These are phyloP conservation scores for Citrus glauca DNA, from an alignment of 345 rosid species.

Conservation along the genomic window DNA sequence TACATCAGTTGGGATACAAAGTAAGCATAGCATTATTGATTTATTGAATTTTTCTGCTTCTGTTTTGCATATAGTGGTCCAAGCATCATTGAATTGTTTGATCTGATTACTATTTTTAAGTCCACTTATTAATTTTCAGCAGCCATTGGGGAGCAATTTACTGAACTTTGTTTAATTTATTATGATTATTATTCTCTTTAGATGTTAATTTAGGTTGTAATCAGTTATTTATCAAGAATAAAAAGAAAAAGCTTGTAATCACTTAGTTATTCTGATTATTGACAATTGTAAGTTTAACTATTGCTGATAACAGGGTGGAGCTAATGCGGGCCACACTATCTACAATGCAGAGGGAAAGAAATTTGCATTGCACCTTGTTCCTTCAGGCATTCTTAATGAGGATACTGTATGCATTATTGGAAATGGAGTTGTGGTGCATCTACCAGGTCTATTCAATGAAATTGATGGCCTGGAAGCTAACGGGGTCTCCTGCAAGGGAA, in stretches of 20 bases:
- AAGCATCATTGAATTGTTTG: neutral
- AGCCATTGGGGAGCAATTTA: neutral
- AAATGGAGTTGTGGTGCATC: slow-evolving; percentile 89
- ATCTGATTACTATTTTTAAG: neutral
- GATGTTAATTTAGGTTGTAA: neutral
- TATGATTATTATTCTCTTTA: too few species aligned
- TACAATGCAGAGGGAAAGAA: slow-evolving; percentile 89
- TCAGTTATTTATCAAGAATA: neutral
- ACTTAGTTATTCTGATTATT: neutral
- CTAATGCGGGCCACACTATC: slow-evolving; percentile 97
- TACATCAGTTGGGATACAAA: too few species aligned
- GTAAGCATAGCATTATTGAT: neutral
- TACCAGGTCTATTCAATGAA: slow-evolving; percentile 82
- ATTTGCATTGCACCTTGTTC: slow-evolving; percentile 94
- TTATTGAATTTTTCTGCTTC: too few species aligned
- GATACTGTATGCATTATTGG: slow-evolving; percentile 89
- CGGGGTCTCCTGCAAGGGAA: slow-evolving; percentile 81
- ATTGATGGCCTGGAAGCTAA: slow-evolving; percentile 78
- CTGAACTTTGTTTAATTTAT: neutral
- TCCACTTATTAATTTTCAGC: neutral
- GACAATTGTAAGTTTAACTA: neutral
- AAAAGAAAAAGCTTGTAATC: neutral
- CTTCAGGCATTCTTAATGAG: slow-evolving; percentile 87
- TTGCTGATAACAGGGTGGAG: slow-evolving; percentile 68
- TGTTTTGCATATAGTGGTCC: too few species aligned